These are phyloP conservation scores for Pyrus bretschneideri DNA, from an alignment of 306 rosid genomes.

Conservation along the genomic window DNA sequence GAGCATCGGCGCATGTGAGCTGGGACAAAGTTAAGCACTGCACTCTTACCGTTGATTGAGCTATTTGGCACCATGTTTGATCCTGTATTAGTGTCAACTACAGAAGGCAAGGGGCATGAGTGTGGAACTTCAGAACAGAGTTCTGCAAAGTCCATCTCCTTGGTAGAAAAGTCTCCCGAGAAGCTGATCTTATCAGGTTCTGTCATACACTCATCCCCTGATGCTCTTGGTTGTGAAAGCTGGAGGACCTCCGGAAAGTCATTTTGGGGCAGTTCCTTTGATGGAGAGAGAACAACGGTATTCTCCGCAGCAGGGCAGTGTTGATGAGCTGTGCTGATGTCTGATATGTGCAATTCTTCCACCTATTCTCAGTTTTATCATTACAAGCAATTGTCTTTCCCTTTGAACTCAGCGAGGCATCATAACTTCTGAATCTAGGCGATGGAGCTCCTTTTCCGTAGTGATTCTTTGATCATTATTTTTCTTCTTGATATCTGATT, in stretches of 20 bases:
- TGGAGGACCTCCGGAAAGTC: slow-evolving; percentile 26
- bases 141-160: slow-evolving; percentile 30
- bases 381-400: slow-evolving; percentile 22
- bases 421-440: slow-evolving; percentile 26
- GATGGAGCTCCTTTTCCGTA: slow-evolving; percentile 26
- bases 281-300: slow-evolving; percentile 43
- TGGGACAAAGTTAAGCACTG: slow-evolving; percentile 28
- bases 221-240: slow-evolving; percentile 27
- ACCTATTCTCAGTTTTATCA: slow-evolving; percentile 29
- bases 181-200: slow-evolving; percentile 39
- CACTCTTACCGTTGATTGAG: slow-evolving; percentile 17
- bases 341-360: slow-evolving; percentile 22
- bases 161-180: slow-evolving; percentile 43
- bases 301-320: slow-evolving; percentile 23
- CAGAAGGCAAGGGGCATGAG: slow-evolving; percentile 36
- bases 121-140: slow-evolving; percentile 40
- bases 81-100: slow-evolving; percentile 19
- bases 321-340: slow-evolving; percentile 24
- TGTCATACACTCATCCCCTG: slow-evolving; percentile 26
- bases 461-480: slow-evolving; percentile 25
- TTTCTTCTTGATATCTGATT: slow-evolving; percentile 32
- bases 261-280: slow-evolving; percentile 30
- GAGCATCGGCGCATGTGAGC: slow-evolving; percentile 25
- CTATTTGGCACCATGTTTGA: slow-evolving; percentile 19
- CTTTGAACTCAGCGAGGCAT: slow-evolving; percentile 25